Conservation (phyloP, 352 stramenopile species). For the Globisporangium orthogonon region DNA sequence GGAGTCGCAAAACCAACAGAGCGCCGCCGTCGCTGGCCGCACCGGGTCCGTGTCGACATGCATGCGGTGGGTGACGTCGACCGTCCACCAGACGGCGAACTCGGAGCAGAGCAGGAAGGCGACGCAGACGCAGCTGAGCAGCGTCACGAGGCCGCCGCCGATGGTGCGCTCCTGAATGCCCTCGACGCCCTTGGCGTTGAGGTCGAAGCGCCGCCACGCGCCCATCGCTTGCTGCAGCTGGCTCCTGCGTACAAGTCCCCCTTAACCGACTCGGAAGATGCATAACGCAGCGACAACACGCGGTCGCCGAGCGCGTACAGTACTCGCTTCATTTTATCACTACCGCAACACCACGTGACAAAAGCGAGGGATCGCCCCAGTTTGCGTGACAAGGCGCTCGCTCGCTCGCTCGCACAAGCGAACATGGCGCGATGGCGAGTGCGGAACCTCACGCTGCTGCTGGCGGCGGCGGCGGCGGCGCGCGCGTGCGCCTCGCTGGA, state of each 20-base stretch:
- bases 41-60: constrained; percentile 81
- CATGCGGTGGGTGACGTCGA: constrained; percentile 83
- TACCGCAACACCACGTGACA: neutral
- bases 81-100: constrained; percentile 80
- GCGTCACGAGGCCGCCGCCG: constrained; percentile 73
- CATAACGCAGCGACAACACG: constrained; percentile 7
- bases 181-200: constrained; percentile 86
- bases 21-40: constrained; percentile 11
- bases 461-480: too few species aligned
- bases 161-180: constrained; percentile 87
- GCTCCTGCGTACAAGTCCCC: neutral
- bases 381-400: too few species aligned
- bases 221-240: constrained; percentile 21
- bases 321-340: neutral
- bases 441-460: neutral
- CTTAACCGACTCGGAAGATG: neutral
- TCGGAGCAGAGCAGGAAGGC: constrained; percentile 77
- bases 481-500: neutral
- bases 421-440: neutral
- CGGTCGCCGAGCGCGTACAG: too few species aligned
- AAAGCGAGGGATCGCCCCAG: neutral
- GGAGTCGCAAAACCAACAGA: neutral
- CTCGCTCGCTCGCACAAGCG: too few species aligned
- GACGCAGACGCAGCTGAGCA: constrained; percentile 70
- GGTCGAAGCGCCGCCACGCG: constrained; percentile 79